Evolutionary conservation across 2,329 filamentous ascomycete species (phyloP).

Genomic region (Orbilia ellipsospora): DNA sequence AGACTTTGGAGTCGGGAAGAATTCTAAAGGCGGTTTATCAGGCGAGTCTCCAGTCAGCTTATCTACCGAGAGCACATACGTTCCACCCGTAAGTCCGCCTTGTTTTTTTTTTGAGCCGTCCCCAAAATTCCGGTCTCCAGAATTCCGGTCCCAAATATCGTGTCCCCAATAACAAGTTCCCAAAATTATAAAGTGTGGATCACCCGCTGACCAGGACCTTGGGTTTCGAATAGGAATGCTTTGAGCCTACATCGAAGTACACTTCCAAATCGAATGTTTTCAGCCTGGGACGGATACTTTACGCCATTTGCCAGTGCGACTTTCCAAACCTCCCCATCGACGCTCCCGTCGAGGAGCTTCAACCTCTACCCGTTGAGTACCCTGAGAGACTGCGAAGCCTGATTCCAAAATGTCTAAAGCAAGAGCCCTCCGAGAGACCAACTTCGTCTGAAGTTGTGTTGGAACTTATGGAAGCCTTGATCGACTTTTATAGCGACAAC

Average conservation of each 20-base stretch:
- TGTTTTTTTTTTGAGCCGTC: not conserved
- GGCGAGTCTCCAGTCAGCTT: constrained; percentile 46
- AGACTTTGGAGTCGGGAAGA: constrained; percentile 54
- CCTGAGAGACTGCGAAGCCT: constrained; percentile 44
- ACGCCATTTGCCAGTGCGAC: constrained; percentile 52
- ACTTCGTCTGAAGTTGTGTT: constrained; percentile 50
- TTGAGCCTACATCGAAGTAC: constrained; percentile 31
- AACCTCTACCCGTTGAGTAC: constrained; percentile 51
- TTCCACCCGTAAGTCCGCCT: constrained; percentile 42
- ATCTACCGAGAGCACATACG: constrained; percentile 49
- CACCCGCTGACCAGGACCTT: constrained; percentile 5
- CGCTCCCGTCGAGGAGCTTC: constrained; percentile 39
- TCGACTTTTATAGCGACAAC: constrained; percentile 44
- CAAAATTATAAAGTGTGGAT: constrained; percentile 13
- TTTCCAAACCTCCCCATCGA: constrained; percentile 45
- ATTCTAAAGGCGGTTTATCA: constrained; percentile 44
- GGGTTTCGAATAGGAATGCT: constrained; percentile 29
- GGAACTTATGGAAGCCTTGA: constrained; percentile 46
- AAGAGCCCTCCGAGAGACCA: constrained; percentile 43
- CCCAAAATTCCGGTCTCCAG: too few relatives aligned
- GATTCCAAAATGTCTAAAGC: constrained; percentile 52
- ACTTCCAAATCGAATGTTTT: constrained; percentile 53
- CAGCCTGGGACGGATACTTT: constrained; percentile 48
- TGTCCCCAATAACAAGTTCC: not conserved
- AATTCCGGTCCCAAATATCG: not conserved